Evolutionary conservation across 192 early-diverging fungal species (phyloP).

Genomic region (Coemansia sp.): DNA sequence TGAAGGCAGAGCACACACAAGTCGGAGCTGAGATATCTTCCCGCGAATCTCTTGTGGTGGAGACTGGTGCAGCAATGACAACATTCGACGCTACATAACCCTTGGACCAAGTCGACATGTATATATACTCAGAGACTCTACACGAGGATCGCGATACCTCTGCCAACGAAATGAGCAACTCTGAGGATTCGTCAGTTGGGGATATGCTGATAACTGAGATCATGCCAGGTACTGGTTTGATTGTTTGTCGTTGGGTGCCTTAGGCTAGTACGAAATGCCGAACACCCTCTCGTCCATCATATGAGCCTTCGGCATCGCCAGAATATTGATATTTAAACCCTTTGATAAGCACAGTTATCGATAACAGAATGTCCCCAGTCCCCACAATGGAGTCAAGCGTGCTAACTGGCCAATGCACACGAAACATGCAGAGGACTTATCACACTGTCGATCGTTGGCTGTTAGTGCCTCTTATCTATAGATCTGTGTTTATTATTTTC

Average conservation of each 20-base stretch:
- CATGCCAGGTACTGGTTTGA: background rate
- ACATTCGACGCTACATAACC: background rate
- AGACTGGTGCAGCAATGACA: background rate
- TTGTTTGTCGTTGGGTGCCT: background rate
- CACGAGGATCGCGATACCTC: background rate
- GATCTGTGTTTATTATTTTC: background rate
- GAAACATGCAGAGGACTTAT: too few relatives aligned
- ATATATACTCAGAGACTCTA: too few relatives aligned
- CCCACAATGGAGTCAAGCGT: background rate
- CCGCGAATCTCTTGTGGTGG: background rate
- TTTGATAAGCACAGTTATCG: background rate
- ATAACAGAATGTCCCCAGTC: background rate
- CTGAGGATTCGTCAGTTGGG: background rate
- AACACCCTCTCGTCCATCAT: background rate
- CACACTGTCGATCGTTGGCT: background rate
- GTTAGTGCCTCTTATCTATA: background rate
- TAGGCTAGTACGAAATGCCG: background rate
- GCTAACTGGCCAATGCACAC: background rate
- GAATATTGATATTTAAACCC: background rate
- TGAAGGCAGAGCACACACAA: background rate
- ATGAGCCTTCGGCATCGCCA: background rate
- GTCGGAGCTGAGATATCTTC: background rate
- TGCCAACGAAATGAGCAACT: background rate
- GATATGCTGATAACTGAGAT: background rate
- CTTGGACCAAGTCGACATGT: background rate